Evolutionary conservation across 768 basidiomycete species (phyloP), one percentile per base, ranked within the genome.

Genomic region (Pisolithus orientalis): DNA sequence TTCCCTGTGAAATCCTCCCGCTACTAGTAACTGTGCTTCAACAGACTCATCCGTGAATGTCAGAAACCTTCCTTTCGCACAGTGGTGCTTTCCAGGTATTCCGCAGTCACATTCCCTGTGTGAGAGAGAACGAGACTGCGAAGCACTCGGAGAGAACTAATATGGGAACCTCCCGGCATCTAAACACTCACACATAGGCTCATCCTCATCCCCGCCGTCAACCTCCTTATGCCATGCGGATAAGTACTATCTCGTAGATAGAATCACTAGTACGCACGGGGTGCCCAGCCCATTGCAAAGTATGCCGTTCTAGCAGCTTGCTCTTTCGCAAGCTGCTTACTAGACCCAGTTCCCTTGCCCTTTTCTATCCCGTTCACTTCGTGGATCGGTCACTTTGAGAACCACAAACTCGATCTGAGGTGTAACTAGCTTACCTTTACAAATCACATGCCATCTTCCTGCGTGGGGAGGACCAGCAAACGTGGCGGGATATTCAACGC

Each of bases 241-340:
- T 52, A 6, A 47, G 45, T 52, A 17, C 14, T 25, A 52, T 43
- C 13, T 50, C 43, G 31, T 17, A 27, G 13, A n/a, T 44, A 43
- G 43, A 49, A 39, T 24, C 4, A 49, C 28, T 25, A 8, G 40
- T 25, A 66, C 68, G 45, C 44, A 75, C 73, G 71, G 44, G 70
- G 65, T 50, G 80, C 80, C 87, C 87, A 89, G 32, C 87, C 87
- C 85, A 90, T 83, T 8, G 78, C 76, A 60, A 80, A 79, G 67
- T 80, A 87, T 8, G 87, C 87, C 58, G 80, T 72, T 52, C 79
- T 75, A 16, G 87, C 87, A 0, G 87, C 87, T 51, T 84, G 83
- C 60, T 90, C 87, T 65, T 88, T 90, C 6, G 87, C 87, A 2
- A 79, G 67, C 61, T 90, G 87, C 65, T 90, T 90, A 65, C 74